These are phyloP conservation scores for Xylaria sp. DNA, from an alignment of 2,329 filamentous ascomycete species.

Conservation along the genomic window DNA sequence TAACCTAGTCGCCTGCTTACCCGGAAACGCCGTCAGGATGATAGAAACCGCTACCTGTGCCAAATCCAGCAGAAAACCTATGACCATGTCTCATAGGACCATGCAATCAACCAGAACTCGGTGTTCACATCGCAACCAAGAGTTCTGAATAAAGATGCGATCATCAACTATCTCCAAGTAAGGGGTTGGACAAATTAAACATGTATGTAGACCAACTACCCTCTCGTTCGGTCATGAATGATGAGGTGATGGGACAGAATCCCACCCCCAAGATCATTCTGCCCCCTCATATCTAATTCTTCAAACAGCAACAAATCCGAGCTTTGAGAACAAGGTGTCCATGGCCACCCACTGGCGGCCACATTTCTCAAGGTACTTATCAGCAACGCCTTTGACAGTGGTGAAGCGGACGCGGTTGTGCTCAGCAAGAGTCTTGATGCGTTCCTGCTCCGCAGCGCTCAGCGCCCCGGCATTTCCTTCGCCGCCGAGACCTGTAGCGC, in stretches of 20 bases:
- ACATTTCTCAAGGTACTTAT: conserved; percentile 87
- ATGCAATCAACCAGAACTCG: background rate
- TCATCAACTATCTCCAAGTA: background rate
- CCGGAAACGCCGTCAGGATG: conserved; percentile 19
- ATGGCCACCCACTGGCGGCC: conserved; percentile 94
- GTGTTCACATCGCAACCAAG: background rate
- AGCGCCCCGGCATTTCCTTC: conserved; percentile 51
- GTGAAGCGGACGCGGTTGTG: conserved; percentile 84
- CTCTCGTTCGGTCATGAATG: background rate
- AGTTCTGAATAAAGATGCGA: conserved; percentile 5
- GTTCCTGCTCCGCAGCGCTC: conserved; percentile 68
- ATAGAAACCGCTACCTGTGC: conserved; percentile 12
- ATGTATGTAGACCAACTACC: background rate
- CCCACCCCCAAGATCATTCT: background rate
- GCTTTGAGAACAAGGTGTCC: conserved; percentile 83
- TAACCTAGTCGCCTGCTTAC: background rate
- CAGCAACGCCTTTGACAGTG: conserved; percentile 80
- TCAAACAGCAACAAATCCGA: conserved; percentile 60
- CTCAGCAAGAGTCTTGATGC: conserved; percentile 77
- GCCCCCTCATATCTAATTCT: background rate
- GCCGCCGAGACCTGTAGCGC: conserved; percentile 54
- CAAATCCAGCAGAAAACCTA: conserved; percentile 7
- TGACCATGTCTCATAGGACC: background rate
- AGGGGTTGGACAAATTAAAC: background rate
- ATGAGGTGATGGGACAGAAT: background rate